Evolutionary conservation across 345 rosid genomes (phyloP).

Genomic region (Eucalyptus sp.): DNA sequence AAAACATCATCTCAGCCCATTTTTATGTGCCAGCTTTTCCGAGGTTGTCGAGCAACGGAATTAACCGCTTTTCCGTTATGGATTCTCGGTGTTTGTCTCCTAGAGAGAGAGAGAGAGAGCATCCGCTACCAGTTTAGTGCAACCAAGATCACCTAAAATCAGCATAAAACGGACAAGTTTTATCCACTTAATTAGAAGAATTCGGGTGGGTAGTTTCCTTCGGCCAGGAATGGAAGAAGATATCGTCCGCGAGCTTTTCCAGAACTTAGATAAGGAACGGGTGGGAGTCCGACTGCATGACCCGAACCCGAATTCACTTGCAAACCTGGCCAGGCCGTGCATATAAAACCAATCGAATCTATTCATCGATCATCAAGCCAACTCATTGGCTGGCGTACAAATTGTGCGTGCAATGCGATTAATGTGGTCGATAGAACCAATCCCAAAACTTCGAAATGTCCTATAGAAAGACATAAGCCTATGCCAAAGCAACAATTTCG

Average conservation of each 20-base stretch:
- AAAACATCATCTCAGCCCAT: background rate
- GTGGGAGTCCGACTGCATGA: background rate
- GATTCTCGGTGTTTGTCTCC: background rate
- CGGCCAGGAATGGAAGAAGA: background rate
- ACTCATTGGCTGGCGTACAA: background rate
- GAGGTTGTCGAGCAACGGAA: background rate
- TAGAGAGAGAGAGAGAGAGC: background rate
- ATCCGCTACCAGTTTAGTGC: background rate
- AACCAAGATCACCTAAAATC: background rate
- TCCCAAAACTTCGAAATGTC: background rate
- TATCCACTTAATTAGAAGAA: background rate
- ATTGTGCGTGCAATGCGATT: background rate
- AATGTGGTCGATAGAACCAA: background rate
- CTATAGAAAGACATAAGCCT: background rate
- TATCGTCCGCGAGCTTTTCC: background rate
- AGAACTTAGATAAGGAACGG: background rate
- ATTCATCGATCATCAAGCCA: background rate
- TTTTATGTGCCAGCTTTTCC: background rate
- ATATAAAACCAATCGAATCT: background rate
- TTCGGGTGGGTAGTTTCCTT: background rate
- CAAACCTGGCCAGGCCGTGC: background rate
- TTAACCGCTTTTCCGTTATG: background rate
- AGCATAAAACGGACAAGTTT: background rate
- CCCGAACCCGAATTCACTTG: no score
- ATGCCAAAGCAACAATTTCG: background rate